Evolutionary conservation across 306 rosid species (phyloP).

Genomic region (Citrullus mucosospermus): DNA sequence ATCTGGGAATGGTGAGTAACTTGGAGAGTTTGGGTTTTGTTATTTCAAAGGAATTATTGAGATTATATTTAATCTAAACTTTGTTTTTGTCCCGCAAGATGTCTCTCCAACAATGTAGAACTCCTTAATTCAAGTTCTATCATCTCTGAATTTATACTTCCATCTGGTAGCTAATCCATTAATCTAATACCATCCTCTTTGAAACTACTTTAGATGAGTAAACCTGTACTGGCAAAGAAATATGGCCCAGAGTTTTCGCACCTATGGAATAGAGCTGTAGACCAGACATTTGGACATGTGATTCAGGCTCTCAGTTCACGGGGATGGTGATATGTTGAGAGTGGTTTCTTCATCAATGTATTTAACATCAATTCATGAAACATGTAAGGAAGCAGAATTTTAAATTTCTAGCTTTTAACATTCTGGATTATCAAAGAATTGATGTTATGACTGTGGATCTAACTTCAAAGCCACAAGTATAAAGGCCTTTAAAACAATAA

Average conservation of each 20-base stretch:
- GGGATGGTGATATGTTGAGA: slow-evolving; percentile 52
- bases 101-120: background rate
- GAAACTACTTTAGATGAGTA: slow-evolving; percentile 31
- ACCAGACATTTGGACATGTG: slow-evolving; percentile 60
- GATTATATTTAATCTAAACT: background rate
- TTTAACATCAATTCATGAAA: background rate
- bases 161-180: background rate
- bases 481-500: background rate
- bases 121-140: background rate
- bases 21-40: background rate
- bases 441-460: background rate
- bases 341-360: background rate
- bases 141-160: background rate
- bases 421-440: background rate
- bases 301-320: slow-evolving; percentile 68
- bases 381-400: background rate
- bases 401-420: background rate
- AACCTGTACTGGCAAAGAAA: slow-evolving; percentile 59
- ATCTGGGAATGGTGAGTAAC: background rate
- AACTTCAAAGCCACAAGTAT: background rate
- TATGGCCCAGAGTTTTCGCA: slow-evolving; percentile 52
- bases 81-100: background rate
- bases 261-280: slow-evolving; percentile 70
- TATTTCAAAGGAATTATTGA: background rate
- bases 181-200: slow-evolving; percentile 4